Conservation (phyloP, 306 rosid genomes). For the Vicia sativa region DNA sequence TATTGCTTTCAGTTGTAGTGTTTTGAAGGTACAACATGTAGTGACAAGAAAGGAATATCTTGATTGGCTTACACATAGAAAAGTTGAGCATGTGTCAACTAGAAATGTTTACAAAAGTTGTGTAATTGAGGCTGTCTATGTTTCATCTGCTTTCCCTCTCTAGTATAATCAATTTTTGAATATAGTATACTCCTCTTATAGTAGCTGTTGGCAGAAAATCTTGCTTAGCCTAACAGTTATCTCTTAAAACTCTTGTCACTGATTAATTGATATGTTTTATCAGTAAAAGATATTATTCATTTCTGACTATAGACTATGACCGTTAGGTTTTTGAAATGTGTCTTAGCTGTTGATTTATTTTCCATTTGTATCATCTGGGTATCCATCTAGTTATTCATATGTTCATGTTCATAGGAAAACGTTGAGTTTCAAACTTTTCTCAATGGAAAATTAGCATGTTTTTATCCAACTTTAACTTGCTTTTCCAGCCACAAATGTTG, state of each 20-base stretch:
- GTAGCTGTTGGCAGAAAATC: slow-evolving; percentile 5
- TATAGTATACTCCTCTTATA: not conserved
- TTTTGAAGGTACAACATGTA: slow-evolving; percentile 30
- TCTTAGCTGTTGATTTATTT: slow-evolving; percentile 18
- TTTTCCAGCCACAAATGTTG: slow-evolving; percentile 12
- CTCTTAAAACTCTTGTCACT: slow-evolving; percentile 1
- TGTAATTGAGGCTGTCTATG: slow-evolving; percentile 4
- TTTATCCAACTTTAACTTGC: slow-evolving; percentile 2
- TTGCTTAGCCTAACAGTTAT: slow-evolving; percentile 14
- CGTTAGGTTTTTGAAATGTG: not conserved
- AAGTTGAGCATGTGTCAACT: slow-evolving; percentile 20
- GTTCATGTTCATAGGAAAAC: slow-evolving; percentile 7
- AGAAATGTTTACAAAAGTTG: slow-evolving; percentile 18
- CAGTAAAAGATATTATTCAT: not conserved
- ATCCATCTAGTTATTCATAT: slow-evolving; percentile 16
- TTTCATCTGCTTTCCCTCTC: not conserved
- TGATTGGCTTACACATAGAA: slow-evolving; percentile 9
- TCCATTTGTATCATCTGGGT: slow-evolving; percentile 23
- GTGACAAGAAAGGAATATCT: slow-evolving; percentile 3
- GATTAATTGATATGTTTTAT: slow-evolving; percentile 21
- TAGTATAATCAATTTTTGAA: slow-evolving; percentile 5
- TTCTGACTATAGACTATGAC: slow-evolving; percentile 20
- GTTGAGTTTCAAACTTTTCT: slow-evolving; percentile 15
- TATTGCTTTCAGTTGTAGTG: slow-evolving; percentile 9
- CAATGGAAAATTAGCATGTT: slow-evolving; percentile 1